These are phyloP conservation scores for Coniochaeta hoffmannii DNA, from an alignment of 2,329 filamentous ascomycete species.

Conservation along the genomic window DNA sequence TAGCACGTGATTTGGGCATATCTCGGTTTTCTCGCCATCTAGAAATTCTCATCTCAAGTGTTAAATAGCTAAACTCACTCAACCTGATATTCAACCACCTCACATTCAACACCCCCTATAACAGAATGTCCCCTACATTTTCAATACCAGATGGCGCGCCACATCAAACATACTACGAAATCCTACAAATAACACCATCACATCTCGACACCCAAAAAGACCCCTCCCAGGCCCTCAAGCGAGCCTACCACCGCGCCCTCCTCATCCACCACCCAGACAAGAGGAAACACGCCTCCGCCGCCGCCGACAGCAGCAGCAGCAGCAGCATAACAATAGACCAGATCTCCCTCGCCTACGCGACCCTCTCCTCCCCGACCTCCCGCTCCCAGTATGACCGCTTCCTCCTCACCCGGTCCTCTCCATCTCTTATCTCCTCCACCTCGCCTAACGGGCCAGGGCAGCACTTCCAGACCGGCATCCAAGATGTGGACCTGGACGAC, in stretches of 20 bases:
- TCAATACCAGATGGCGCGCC: constrained; percentile 11
- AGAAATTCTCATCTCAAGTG: neutral
- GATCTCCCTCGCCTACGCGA: constrained; percentile 51
- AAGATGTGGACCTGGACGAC: constrained; percentile 60
- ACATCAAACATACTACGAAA: constrained; percentile 48
- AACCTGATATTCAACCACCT: neutral
- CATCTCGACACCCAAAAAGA: constrained; percentile 36
- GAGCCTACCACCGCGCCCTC: constrained; percentile 57
- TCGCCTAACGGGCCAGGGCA: no score
- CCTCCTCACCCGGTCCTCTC: constrained; percentile 20
- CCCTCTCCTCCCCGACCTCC: constrained; percentile 42
- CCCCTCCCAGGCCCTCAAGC: constrained; percentile 44
- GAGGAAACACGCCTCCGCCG: constrained; percentile 9
- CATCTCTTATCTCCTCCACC: constrained; percentile 8
- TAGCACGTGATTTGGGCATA: neutral
- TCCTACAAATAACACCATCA: constrained; percentile 47
- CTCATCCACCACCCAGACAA: constrained; percentile 62
- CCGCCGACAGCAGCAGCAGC: constrained; percentile 5
- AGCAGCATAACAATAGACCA: constrained; percentile 49
- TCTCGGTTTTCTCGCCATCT: neutral
- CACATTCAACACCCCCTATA: neutral
- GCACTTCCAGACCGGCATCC: constrained; percentile 50
- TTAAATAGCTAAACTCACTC: neutral
- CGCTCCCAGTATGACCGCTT: constrained; percentile 50
- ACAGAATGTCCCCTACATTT: neutral